phyloP scores from a whole-genome alignment of 345 rosid genomes.

The Linum lewisii region DNA sequence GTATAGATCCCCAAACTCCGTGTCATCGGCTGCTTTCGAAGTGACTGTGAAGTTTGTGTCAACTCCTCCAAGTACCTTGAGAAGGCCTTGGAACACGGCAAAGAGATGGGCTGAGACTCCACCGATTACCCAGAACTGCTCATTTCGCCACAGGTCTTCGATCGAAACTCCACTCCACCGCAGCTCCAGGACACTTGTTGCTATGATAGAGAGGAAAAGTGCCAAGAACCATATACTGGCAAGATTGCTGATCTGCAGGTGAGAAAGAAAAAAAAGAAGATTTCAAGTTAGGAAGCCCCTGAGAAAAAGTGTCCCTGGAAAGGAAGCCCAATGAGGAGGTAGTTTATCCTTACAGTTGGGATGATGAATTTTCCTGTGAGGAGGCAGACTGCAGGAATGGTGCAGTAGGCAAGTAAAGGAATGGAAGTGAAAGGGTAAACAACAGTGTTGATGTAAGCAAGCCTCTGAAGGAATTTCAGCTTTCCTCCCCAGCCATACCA shows the following conservation, averaged over 20 bases:
- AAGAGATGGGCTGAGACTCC: constrained; percentile 96
- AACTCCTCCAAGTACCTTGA: constrained; percentile 86
- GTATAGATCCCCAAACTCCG: constrained; percentile 87
- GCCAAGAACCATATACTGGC: constrained; percentile 90
- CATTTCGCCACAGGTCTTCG: constrained; percentile 89
- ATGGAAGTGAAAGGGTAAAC: constrained; percentile 96
- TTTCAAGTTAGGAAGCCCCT: not conserved
- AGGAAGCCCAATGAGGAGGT: not conserved
- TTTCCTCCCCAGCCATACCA: constrained; percentile 98
- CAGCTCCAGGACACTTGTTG: constrained; percentile 74
- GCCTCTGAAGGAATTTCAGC: constrained; percentile 78
- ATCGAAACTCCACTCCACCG: constrained; percentile 91
- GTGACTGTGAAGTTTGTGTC: constrained; percentile 97
- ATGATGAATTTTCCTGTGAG: constrained; percentile 91
- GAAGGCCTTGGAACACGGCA: constrained; percentile 92
- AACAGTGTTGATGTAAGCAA: constrained; percentile 83
- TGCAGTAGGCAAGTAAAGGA: constrained; percentile 88
- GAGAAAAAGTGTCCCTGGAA: not conserved
- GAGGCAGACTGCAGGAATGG: constrained; percentile 89
- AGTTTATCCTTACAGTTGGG: constrained; percentile 53
- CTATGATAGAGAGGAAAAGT: constrained; percentile 77
- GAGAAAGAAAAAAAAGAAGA: not conserved
- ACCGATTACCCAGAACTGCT: constrained; percentile 96
- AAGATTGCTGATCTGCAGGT: constrained; percentile 58
- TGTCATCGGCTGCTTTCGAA: constrained; percentile 62